These are phyloP conservation scores for Botrytis porri DNA, from an alignment of 2,329 filamentous ascomycete species.

Conservation along the genomic window DNA sequence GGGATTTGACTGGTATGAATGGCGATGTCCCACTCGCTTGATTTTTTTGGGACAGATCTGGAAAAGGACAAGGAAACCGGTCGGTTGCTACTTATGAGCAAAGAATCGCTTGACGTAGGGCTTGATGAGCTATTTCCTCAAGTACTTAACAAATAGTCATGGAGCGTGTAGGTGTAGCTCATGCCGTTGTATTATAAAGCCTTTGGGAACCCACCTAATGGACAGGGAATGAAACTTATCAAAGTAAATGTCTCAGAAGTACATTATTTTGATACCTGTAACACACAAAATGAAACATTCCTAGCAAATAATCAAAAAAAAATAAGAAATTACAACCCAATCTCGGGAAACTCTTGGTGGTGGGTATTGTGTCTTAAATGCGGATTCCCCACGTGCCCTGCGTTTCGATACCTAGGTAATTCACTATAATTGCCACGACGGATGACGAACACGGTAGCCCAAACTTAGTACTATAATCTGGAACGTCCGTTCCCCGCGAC, in stretches of 20 bases:
- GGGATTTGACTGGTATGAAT: slow-evolving; percentile 52
- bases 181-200: slow-evolving; percentile 3
- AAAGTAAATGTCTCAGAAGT: neutral
- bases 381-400: slow-evolving; percentile 17
- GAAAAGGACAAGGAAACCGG: slow-evolving; percentile 1
- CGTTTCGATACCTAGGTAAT: neutral
- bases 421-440: slow-evolving; percentile 18
- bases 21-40: slow-evolving; percentile 34
- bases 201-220: neutral
- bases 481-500: slow-evolving; percentile 19
- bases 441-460: slow-evolving; percentile 21
- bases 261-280: neutral
- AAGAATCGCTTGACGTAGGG: neutral
- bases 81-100: neutral
- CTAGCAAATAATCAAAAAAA: neutral
- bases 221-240: neutral
- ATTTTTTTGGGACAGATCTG: neutral
- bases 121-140: neutral
- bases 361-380: slow-evolving; percentile 3
- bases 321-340: neutral
- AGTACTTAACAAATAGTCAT: neutral
- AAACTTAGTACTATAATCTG: slow-evolving; percentile 16
- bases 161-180: slow-evolving; percentile 10
- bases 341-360: neutral
- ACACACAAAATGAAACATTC: neutral